Base-by-base conservation (phyloP, 176 grass and related monocot species). In the Bolboschoenus planiculmis region DNA sequence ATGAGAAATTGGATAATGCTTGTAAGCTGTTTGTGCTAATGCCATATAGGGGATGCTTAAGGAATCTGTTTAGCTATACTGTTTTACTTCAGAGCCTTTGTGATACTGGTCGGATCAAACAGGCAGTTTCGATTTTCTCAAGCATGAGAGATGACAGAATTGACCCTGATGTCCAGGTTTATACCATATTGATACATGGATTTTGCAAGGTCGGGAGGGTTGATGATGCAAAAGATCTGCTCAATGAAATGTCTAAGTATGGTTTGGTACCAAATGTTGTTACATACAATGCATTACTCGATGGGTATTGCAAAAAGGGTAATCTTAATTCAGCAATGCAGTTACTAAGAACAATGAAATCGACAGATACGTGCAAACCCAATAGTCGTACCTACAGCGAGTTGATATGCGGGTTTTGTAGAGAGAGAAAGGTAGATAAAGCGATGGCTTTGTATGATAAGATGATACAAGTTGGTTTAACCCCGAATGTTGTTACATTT, bases 1-100 rank as follows among this genome's bases (percentile, higher is more conserved):
- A 78, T n/a, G 91, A 88, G 33, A 60, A 90, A 63, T 85, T 93
- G 24, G 59, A 51, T 36, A 84, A 86, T 18, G 94, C 91, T 15
- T 93, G 91, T 60, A 59, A 90, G 23, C 1, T 97, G 79, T 97
- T 97, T 56, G 81, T 97, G 82, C 84, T 97, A 86, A 97, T 97
- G 94, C 94, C 94, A 4, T 86, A 90, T 18, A 90, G 91, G 37
- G 91, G 91, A 40, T 93, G 87, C 29, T 78, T 47, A 0, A 87
- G 84, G 55, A 93, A 88, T 24, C 56, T 64, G 10, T 93, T 93
- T 87, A 90, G 88, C 5, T 97, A 97, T 35, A 53, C 91, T n/a
- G 87, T 88, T 9, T 66, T 97, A 21, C 65, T 91, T 84, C 87
- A 97, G 23, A 91, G 91, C 48, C 91, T 97, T 34, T 91, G 86